phyloP scores from a whole-genome alignment of 805 yeast genomes.

The Ogataea salicorniae region DNA sequence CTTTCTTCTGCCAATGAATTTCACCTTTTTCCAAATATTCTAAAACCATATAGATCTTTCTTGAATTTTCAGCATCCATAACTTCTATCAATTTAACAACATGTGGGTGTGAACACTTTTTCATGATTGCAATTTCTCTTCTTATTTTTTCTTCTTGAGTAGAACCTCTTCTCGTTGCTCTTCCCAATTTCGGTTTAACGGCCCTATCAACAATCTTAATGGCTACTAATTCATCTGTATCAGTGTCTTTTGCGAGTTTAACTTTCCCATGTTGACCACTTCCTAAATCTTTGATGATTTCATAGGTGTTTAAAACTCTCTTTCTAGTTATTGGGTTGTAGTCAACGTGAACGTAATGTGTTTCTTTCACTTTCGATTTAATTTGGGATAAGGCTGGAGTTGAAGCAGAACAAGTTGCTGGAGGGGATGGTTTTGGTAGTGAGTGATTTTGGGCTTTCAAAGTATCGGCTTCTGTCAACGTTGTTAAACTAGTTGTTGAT shows the following conservation, averaged over 20 bases:
- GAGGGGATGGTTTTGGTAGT: too few relatives aligned
- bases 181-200: constrained; percentile 48
- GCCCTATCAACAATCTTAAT: constrained; percentile 86
- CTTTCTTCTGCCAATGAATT: constrained; percentile 65
- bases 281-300: constrained; percentile 81
- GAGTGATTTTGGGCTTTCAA: neutral
- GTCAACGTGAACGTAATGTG: constrained; percentile 71
- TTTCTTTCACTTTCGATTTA: constrained; percentile 62
- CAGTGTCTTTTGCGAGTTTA: constrained; percentile 75
- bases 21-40: constrained; percentile 92
- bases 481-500: neutral
- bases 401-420: too few relatives aligned
- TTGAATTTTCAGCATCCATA: constrained; percentile 74
- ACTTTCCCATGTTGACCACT: constrained; percentile 99
- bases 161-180: constrained; percentile 27
- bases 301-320: constrained; percentile 83
- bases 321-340: constrained; percentile 84
- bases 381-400: constrained; percentile 1
- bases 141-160: constrained; percentile 67
- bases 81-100: constrained; percentile 86
- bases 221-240: constrained; percentile 69
- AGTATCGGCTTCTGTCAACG: constrained; percentile 4
- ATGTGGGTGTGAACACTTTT: constrained; percentile 86
- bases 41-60: constrained; percentile 83
- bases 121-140: constrained; percentile 89